phyloP scores from a whole-genome alignment of 768 basidiomycete genomes.

The Flagelloscypha sp. region DNA sequence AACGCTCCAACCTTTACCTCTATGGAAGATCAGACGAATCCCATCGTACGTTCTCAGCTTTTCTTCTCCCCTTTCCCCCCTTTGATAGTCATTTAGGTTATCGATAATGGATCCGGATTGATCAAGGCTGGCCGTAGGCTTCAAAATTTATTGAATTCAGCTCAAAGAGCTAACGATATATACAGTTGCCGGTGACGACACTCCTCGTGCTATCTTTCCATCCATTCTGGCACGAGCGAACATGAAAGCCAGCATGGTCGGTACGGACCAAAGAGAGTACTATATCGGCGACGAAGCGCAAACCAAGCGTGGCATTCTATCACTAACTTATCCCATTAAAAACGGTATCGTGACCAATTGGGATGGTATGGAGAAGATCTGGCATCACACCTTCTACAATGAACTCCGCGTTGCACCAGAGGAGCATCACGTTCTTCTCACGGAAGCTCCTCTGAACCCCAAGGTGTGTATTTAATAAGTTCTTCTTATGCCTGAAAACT shows the following conservation, averaged over 20 bases:
- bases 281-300: slow-evolving; percentile 47
- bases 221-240: no score
- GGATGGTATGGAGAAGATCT: slow-evolving; percentile 62
- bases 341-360: slow-evolving; percentile 59
- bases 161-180: neutral
- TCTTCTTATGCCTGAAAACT: no score
- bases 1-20: no score
- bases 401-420: slow-evolving; percentile 55
- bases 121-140: slow-evolving; percentile 72
- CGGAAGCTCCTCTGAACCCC: slow-evolving; percentile 54
- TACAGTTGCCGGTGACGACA: slow-evolving; percentile 44
- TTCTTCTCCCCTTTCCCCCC: no score
- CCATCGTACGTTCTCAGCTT: no score
- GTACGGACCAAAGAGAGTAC: no score
- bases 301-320: slow-evolving; percentile 53
- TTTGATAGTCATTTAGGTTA: no score
- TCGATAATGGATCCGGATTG: slow-evolving; percentile 72
- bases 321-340: slow-evolving; percentile 53
- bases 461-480: no score
- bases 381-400: slow-evolving; percentile 58
- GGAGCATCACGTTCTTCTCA: slow-evolving; percentile 53
- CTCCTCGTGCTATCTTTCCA: slow-evolving; percentile 62
- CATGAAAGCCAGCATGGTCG: neutral
- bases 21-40: no score
- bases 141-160: no score